Conservation (phyloP, 2,329 filamentous ascomycete species). For the Alternaria dauci region DNA sequence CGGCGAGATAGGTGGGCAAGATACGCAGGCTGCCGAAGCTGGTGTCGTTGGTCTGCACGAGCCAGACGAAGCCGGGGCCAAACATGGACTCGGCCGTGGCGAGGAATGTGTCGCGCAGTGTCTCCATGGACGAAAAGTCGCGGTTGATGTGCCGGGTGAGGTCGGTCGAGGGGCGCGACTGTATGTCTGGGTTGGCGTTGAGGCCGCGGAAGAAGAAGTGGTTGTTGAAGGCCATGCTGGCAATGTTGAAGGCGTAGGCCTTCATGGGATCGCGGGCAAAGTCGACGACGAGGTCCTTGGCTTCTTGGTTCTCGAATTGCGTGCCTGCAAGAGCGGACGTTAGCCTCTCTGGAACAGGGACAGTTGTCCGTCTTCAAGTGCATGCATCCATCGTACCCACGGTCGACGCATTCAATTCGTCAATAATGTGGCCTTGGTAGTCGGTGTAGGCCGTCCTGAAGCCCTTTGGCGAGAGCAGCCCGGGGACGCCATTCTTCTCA, state of each 20-base stretch:
- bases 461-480: slow-evolving; percentile 72
- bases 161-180: slow-evolving; percentile 56
- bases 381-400: slow-evolving; percentile 63
- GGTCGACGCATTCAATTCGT: slow-evolving; percentile 78
- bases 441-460: slow-evolving; percentile 82
- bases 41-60: slow-evolving; percentile 66
- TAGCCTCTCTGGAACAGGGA: slow-evolving; percentile 4
- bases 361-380: neutral
- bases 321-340: slow-evolving; percentile 61
- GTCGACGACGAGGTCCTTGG: slow-evolving; percentile 74
- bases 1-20: slow-evolving; percentile 89
- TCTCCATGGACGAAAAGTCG: slow-evolving; percentile 84
- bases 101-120: slow-evolving; percentile 80
- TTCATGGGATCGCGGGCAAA: slow-evolving; percentile 79
- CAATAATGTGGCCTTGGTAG: slow-evolving; percentile 77
- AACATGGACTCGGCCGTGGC: slow-evolving; percentile 90
- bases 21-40: slow-evolving; percentile 67
- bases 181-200: slow-evolving; percentile 37
- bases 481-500: slow-evolving; percentile 66
- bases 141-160: slow-evolving; percentile 67
- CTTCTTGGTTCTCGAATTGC: slow-evolving; percentile 66
- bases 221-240: slow-evolving; percentile 95
- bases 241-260: slow-evolving; percentile 91
- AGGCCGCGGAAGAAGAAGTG: slow-evolving; percentile 78
- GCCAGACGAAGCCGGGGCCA: slow-evolving; percentile 96